These are phyloP conservation scores for Lachancea meyersii DNA, from an alignment of 805 yeast genomes.

Conservation along the genomic window DNA sequence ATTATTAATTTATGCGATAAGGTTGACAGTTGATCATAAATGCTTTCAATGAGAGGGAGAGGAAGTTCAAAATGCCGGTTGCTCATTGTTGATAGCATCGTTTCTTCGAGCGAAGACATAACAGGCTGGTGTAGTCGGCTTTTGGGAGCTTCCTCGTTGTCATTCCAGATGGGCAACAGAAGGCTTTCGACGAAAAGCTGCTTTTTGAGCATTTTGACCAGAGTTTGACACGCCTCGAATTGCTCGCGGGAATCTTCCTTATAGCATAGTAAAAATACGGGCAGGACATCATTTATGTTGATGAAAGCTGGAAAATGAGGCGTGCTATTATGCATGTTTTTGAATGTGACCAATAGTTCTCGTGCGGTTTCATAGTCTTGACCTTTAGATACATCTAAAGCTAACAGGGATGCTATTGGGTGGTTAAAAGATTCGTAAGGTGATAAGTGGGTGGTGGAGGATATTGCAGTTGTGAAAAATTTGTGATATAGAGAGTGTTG, in stretches of 20 bases:
- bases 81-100: conserved; percentile 8
- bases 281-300: conserved; percentile 55
- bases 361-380: conserved; percentile 47
- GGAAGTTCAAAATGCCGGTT: conserved; percentile 15
- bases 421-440: conserved; percentile 85
- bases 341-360: conserved; percentile 48
- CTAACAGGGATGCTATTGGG: conserved; percentile 71
- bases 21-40: conserved; percentile 23
- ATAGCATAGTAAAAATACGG: conserved; percentile 46
- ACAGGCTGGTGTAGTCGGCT: conserved; percentile 28
- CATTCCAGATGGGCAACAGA: conserved; percentile 26
- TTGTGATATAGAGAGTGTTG: conserved; percentile 49
- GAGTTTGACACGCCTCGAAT: conserved; percentile 36
- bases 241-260: conserved; percentile 42
- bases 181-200: conserved; percentile 36
- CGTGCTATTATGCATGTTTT: conserved; percentile 34
- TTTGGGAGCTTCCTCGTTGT: conserved; percentile 1
- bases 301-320: conserved; percentile 51
- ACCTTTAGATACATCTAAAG: conserved; percentile 40
- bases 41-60: conserved; percentile 16
- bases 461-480: conserved; percentile 47
- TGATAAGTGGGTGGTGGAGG: conserved; percentile 54
- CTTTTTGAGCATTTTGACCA: conserved; percentile 38
- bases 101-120: conserved; percentile 25
- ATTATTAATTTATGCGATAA: conserved; percentile 33